phyloP scores from a whole-genome alignment of 768 basidiomycete genomes.

The Kwoniella sp. region DNA sequence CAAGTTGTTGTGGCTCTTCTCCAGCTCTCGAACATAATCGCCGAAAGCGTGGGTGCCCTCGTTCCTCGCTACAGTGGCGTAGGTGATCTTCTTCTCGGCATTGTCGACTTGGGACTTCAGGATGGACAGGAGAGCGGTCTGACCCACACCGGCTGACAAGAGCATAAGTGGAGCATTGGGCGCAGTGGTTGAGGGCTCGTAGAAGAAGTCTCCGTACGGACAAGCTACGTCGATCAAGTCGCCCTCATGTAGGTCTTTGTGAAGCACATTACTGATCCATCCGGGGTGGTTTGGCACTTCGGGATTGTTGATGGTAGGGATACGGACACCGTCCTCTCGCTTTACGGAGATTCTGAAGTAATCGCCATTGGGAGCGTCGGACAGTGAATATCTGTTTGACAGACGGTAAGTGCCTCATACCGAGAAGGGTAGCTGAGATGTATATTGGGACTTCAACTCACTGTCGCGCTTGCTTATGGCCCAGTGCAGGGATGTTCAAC shows the following conservation, averaged over 20 bases:
- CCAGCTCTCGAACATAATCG: constrained; percentile 14
- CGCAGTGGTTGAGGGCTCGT: background rate
- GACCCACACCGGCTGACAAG: constrained; percentile 33
- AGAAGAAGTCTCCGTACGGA: constrained; percentile 32
- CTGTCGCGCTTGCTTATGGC: constrained; percentile 33
- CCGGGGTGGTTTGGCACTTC: constrained; percentile 13
- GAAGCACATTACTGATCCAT: constrained; percentile 30
- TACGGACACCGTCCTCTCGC: constrained; percentile 13
- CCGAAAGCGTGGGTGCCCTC: constrained; percentile 22
- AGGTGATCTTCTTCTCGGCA: constrained; percentile 21
- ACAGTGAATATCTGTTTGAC: constrained; percentile 18
- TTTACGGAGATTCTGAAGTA: constrained; percentile 35
- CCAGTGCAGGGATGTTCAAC: constrained; percentile 17
- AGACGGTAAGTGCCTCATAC: too few species aligned
- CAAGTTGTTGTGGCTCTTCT: constrained; percentile 16
- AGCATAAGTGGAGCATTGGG: constrained; percentile 26
- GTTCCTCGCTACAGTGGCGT: constrained; percentile 19
- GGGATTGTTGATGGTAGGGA: constrained; percentile 11
- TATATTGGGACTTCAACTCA: background rate
- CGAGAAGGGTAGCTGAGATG: too few species aligned
- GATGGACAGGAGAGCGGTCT: constrained; percentile 30
- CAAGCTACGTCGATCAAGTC: constrained; percentile 28
- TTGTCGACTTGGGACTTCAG: constrained; percentile 29
- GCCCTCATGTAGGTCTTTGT: constrained; percentile 26
- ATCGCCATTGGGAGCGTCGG: constrained; percentile 23